phyloP scores from a whole-genome alignment of 2,329 filamentous ascomycete genomes.

The Trichophyton benhamiae region DNA sequence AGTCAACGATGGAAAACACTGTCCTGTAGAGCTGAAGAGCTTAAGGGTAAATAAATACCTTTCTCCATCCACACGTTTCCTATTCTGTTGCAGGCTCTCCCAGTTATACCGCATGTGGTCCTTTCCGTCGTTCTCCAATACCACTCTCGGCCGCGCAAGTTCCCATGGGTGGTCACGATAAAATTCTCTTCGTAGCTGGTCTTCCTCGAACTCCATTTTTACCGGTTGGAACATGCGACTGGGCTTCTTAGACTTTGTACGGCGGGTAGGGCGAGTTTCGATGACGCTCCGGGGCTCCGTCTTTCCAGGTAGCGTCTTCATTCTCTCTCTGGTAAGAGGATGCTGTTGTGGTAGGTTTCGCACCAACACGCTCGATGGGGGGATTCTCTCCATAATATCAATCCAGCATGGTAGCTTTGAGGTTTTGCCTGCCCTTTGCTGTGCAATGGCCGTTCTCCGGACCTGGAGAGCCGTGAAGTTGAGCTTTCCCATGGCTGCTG shows the following conservation, averaged over 20 bases:
- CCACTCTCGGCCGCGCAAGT: conserved; percentile 70
- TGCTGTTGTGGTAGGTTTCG: conserved; percentile 43
- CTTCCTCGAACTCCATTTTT: conserved; percentile 67
- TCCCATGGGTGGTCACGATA: conserved; percentile 97
- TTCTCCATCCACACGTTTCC: conserved; percentile 69
- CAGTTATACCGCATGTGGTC: conserved; percentile 68
- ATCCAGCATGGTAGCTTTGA: conserved; percentile 41
- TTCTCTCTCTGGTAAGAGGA: conserved; percentile 28
- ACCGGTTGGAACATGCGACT: conserved; percentile 73
- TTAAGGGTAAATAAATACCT: conserved; percentile 42
- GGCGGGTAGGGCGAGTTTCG: conserved; percentile 25
- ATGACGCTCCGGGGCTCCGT: conserved; percentile 25
- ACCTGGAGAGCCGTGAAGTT: conserved; percentile 37
- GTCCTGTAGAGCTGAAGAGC: neutral
- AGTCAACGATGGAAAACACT: neutral
- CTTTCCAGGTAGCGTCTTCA: conserved; percentile 13
- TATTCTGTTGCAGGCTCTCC: conserved; percentile 63
- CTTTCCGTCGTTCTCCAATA: conserved; percentile 75
- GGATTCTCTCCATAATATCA: conserved; percentile 43
- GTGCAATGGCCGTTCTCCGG: conserved; percentile 31
- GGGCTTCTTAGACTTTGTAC: conserved; percentile 46
- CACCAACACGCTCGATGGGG: conserved; percentile 48
- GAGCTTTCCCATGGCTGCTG: conserved; percentile 31
- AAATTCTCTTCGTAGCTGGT: conserved; percentile 66
- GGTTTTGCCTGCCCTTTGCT: conserved; percentile 27